Evolutionary conservation across 257 asterid genomes (phyloP), one percentile per base, ranked within the genome.

Genomic region (Oldenlandia corymbosa): DNA sequence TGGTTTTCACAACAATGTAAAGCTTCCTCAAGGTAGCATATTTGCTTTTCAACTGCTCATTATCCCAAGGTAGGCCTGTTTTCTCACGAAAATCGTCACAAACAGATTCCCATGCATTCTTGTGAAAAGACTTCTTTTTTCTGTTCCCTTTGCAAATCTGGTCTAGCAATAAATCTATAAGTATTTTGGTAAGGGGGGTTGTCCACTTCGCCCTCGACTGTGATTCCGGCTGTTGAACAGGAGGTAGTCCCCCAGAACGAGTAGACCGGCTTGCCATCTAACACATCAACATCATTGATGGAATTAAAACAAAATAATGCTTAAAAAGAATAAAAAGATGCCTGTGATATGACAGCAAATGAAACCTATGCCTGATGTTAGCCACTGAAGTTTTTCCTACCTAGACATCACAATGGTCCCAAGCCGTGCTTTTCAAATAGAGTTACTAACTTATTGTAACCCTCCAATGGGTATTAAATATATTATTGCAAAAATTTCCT

Each of bases 181-280:
- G 66, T 18, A 74, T 73, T 68, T 75, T 82, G 28, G 95, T 88
- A 67, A 84, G 79, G 17, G 81, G 52, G 30, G 79, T 34, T 37
- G 92, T 88, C 96, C 96, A 88, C 69, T 79, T 88, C 24, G 96
- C 96, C 81, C 96, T 84, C 16, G 79, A 75, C 55, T 84, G 95
- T 64, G 78, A 75, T 72, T 84, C 90, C 30, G 74, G 74, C 71
- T 77, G 85, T 75, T 73, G 82, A 23, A 30, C 73, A 47, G 66
- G 18, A 65, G 48, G 77, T 63, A 68, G 67, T 68, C 78, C 81
- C 78, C 72, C 78, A 23, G 75, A 73, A 62, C 88, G 95, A 71
- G 92, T 75, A 52, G 84, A 26, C 66, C 88, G 84, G 70, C 80
- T 74, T 21, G 88, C 71, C 96, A 88, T 88, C 88, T 82, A 66